phyloP scores from a whole-genome alignment of 257 asterid genomes.

The Lithospermum erythrorhizon region DNA sequence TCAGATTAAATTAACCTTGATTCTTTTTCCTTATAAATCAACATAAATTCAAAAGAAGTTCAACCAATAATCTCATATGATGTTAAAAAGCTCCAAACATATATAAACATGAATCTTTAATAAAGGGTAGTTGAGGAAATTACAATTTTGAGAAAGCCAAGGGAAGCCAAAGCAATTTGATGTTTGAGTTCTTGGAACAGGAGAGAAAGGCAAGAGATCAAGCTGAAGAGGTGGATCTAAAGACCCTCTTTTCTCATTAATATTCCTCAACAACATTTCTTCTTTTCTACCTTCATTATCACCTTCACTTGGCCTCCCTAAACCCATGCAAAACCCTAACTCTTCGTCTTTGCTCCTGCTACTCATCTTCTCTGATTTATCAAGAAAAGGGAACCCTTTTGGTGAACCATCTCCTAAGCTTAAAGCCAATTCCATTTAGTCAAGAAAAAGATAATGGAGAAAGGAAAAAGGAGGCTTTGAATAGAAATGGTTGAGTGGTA shows the following conservation, averaged over 20 bases:
- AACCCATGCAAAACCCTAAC: slow-evolving; percentile 78
- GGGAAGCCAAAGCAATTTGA: slow-evolving; percentile 31
- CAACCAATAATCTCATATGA: too few relatives aligned
- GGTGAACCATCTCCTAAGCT: slow-evolving; percentile 56
- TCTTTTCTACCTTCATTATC: neutral
- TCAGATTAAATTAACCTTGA: too few relatives aligned
- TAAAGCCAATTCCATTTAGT: slow-evolving; percentile 63
- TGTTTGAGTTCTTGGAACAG: slow-evolving; percentile 28
- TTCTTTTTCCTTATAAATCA: neutral
- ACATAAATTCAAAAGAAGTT: neutral
- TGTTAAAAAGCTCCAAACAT: neutral
- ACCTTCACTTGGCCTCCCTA: slow-evolving; percentile 10
- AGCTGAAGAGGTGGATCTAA: slow-evolving; percentile 78
- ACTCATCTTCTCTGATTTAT: slow-evolving; percentile 19
- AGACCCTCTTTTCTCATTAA: slow-evolving; percentile 18
- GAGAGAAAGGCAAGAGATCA: slow-evolving; percentile 59
- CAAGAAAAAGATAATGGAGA: neutral
- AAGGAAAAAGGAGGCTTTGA: neutral
- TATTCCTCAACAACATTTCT: neutral
- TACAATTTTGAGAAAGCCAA: slow-evolving; percentile 61
- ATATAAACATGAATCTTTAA: neutral
- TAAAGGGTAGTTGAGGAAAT: neutral
- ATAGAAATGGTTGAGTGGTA: neutral
- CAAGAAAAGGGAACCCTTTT: slow-evolving; percentile 42
- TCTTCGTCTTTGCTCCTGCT: slow-evolving; percentile 17